These are phyloP conservation scores for Sporothrix dimorphospora DNA, from an alignment of 2,329 filamentous ascomycete genomes.

Conservation along the genomic window DNA sequence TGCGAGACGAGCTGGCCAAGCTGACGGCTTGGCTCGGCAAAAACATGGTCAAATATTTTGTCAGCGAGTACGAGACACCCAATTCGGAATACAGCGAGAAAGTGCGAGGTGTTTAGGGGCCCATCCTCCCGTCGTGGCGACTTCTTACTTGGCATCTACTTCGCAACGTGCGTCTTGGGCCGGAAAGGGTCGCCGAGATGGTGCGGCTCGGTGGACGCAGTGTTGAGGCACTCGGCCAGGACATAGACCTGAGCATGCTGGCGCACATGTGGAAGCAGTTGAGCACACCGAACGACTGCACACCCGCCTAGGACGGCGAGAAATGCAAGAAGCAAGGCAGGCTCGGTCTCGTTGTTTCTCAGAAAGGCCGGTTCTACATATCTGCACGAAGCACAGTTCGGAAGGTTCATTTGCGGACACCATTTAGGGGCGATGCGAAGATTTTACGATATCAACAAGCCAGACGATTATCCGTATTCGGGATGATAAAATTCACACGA, in stretches of 20 bases:
- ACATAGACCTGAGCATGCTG: neutral
- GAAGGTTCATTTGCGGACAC: neutral
- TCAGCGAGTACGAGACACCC: conserved; percentile 73
- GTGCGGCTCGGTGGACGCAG: neutral
- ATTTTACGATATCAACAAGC: neutral
- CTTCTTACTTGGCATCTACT: neutral
- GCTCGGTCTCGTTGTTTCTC: no score
- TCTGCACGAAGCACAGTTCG: no score
- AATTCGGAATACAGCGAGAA: conserved; percentile 69
- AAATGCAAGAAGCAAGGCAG: no score
- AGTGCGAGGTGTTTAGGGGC: conserved; percentile 48
- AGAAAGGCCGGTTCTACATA: no score
- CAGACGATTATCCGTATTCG: neutral
- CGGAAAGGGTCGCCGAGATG: neutral
- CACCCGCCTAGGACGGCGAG: no score
- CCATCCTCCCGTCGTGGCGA: neutral
- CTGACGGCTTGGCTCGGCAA: conserved; percentile 84
- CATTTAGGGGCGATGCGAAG: neutral
- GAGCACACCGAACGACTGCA: neutral
- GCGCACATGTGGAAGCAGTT: neutral
- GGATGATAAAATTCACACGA: neutral
- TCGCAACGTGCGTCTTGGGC: neutral
- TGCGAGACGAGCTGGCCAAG: conserved; percentile 86
- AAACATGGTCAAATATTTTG: conserved; percentile 77
- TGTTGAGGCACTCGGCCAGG: neutral